Conservation (phyloP, 768 basidiomycete genomes). For the Amylocystis lapponica region DNA sequence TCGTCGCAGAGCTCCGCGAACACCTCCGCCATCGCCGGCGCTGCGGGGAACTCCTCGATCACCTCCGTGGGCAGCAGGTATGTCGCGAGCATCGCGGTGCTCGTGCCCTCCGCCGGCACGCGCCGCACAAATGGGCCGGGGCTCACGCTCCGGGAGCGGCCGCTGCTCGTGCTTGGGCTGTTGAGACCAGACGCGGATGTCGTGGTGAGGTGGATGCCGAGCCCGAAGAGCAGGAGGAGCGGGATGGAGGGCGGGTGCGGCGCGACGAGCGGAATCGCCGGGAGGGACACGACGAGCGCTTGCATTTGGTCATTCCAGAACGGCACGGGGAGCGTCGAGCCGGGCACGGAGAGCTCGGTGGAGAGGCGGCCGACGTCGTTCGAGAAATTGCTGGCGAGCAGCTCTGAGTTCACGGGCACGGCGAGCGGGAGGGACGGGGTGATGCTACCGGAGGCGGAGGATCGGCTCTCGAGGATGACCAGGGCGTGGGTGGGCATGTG, state of each 20-base stretch:
- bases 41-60: constrained; percentile 57
- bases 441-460: constrained; percentile 20
- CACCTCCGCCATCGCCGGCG: constrained; percentile 21
- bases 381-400: constrained; percentile 37
- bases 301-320: constrained; percentile 25
- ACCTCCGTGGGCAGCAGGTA: constrained; percentile 47
- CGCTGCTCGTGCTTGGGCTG: not conserved
- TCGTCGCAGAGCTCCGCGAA: constrained; percentile 16
- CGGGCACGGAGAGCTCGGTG: not conserved
- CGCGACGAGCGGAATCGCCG: constrained; percentile 42
- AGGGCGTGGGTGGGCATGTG: constrained; percentile 54
- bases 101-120: too few relatives aligned
- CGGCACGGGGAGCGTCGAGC: constrained; percentile 22
- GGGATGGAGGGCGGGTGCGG: constrained; percentile 52
- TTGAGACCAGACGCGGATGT: not conserved
- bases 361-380: constrained; percentile 29
- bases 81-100: constrained; percentile 38
- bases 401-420: constrained; percentile 46
- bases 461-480: constrained; percentile 34
- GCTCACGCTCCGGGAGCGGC: not conserved
- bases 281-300: constrained; percentile 39
- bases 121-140: constrained; percentile 29
- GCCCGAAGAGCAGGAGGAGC: constrained; percentile 52
- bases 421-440: constrained; percentile 29
- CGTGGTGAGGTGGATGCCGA: constrained; percentile 38